Evolutionary conservation across 306 rosid species (phyloP), one percentile per base, ranked within the genome.

Genomic region (Prunus mongolica): DNA sequence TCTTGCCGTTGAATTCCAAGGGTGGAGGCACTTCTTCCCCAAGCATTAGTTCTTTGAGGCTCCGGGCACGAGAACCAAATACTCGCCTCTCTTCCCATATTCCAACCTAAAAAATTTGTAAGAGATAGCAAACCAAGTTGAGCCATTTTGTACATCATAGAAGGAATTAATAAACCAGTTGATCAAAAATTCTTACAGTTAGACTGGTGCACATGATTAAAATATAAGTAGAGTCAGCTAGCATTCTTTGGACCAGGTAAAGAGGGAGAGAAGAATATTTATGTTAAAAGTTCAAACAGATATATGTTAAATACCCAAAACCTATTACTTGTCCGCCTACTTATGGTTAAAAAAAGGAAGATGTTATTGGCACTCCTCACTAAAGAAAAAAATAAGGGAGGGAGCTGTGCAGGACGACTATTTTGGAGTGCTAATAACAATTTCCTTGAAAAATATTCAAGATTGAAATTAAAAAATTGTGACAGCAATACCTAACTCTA

Each of bases 61-160:
- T 91, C 69, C 44, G 76, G 9, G 90, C 85, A 61, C 86, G 95
- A 64, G 95, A 87, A 20, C 96, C 98, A 81, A 94, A 91, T 50
- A 94, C 98, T 75, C 82, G 88, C 81, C 98, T 92, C 78, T 86
- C 84, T 74, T 91, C 97, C 98, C 98, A 94, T 78, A 94, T 89
- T 62, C 84, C 86, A 80, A 94, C 87, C 98, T 94, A 82, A 70
- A 30, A 71, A 66, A 16, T 69, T 69, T 11, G 69, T 52, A 87
- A 80, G 67, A 74, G 65, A 51, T 30, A 64, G 58, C 25, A 73
- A 69, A 80, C 67, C 71, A 30, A n/a, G 65, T 66, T 68, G 46
- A 69, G 71, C 73, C 24, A n/a, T 30, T 51, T 38, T 41, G 9
- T 30, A 73, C 80, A 71, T 67, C 15, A 3, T 63, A 16, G 51